These are phyloP conservation scores for Wickerhamiella occidentalis DNA, from an alignment of 805 yeast genomes.

Conservation along the genomic window DNA sequence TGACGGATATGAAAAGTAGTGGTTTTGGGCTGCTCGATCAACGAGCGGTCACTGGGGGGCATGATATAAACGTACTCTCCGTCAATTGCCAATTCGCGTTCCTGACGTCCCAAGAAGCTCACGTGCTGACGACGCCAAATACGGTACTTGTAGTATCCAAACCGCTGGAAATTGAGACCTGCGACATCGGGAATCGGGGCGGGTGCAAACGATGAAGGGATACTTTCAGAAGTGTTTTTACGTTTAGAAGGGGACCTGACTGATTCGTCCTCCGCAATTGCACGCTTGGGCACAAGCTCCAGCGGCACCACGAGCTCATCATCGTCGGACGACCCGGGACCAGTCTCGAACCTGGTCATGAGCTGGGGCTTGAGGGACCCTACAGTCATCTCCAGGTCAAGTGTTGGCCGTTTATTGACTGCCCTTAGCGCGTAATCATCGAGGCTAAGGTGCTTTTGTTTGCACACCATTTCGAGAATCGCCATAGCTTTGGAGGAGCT, in stretches of 20 bases:
- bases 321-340: neutral
- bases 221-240: neutral
- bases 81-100: constrained; percentile 74
- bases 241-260: constrained; percentile 6
- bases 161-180: constrained; percentile 17
- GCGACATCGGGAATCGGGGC: constrained; percentile 4
- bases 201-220: constrained; percentile 1
- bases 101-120: constrained; percentile 69
- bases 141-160: constrained; percentile 66
- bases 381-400: neutral
- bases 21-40: constrained; percentile 68
- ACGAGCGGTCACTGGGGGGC: constrained; percentile 67
- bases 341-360: neutral
- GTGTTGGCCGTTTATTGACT: constrained; percentile 11
- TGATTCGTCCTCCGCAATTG: constrained; percentile 6
- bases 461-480: constrained; percentile 26
- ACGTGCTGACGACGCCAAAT: constrained; percentile 83
- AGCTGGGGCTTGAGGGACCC: constrained; percentile 6
- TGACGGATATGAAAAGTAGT: constrained; percentile 78
- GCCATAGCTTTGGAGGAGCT: constrained; percentile 18
- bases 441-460: constrained; percentile 24
- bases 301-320: constrained; percentile 7
- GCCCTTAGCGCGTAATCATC: constrained; percentile 25
- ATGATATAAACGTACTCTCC: constrained; percentile 87
- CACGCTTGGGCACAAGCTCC: constrained; percentile 12